Evolutionary conservation across 176 grass and related monocot genomes (phyloP), one percentile per base, ranked within the genome.

Genomic region (Chloris gayana): DNA sequence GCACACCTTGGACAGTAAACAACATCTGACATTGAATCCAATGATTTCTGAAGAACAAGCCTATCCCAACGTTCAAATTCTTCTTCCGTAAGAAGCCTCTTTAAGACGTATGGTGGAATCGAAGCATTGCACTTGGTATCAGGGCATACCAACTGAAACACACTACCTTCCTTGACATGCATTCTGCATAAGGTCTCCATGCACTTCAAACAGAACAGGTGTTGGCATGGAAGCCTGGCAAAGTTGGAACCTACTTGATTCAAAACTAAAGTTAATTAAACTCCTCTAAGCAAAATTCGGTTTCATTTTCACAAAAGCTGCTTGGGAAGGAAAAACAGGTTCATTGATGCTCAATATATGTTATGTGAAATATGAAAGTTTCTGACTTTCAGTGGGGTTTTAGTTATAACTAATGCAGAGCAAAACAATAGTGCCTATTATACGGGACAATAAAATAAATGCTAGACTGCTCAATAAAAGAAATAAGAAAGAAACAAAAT

Each of bases 51-150:
- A 78, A 92, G 79, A 26, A 78, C 10, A 75, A 92, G 77, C 42
- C 74, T 88, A 85, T 92, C 83, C 90, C 86, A 88, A 32, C 70
- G 75, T 70, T 89, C 75, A 83, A 86, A 92, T 67, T 82, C 86
- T 83, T 86, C 90, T 80, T 49, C 80, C 0, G 54, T 58, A 58
- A 58, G 83, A 45, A 92, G 54, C 58, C 74, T 72, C 77, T 88
- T 84, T 70, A 92, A 68, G 53, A 86, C 51, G 45, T 68, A 73
- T 19, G 87, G 91, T 49, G 91, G 84, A 78, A 89, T 57, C 14
- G 82, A 67, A 64, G 72, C 61, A 41, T n/a, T 72, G 66, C 87
- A 89, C 54, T 89, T 89, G 49, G 41, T 79, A 78, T 70, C 77
- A 84, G 80, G 87, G 44, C 87, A 92, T 84, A 84, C 41, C 80